Conservation (phyloP, 2,329 filamentous ascomycete species). For the Botrytis galanthina region DNA sequence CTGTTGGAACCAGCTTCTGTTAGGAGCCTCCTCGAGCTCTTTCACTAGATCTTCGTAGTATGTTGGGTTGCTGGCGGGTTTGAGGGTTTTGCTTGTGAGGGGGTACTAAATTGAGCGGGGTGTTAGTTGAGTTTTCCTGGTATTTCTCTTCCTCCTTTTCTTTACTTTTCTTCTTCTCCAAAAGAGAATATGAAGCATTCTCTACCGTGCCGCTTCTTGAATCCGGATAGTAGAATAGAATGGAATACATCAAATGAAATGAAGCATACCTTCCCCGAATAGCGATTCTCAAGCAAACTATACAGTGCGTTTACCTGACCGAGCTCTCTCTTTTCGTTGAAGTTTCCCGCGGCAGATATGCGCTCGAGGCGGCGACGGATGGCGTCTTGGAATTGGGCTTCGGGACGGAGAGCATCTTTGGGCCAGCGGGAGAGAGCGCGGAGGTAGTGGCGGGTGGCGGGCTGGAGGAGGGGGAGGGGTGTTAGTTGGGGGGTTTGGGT, state of each 20-base stretch:
- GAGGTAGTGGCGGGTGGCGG: constrained; percentile 48
- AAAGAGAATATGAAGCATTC: not conserved
- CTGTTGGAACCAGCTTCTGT: constrained; percentile 52
- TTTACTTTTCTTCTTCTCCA: not conserved
- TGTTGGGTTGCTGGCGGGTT: constrained; percentile 60
- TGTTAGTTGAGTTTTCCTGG: not conserved
- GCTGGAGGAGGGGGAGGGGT: constrained; percentile 37
- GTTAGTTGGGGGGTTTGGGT: not conserved
- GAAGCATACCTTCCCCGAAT: constrained; percentile 50
- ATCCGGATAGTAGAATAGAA: too few relatives aligned
- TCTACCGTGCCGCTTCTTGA: not conserved
- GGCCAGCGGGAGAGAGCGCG: constrained; percentile 59
- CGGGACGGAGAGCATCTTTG: constrained; percentile 60
- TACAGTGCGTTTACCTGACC: constrained; percentile 59
- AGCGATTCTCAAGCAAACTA: constrained; percentile 58
- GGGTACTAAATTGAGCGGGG: constrained; percentile 42
- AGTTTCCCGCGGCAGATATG: constrained; percentile 30
- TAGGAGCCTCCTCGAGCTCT: constrained; percentile 63
- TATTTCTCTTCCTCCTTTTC: not conserved
- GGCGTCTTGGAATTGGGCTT: constrained; percentile 59
- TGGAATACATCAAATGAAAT: not conserved
- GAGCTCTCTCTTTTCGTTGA: constrained; percentile 49
- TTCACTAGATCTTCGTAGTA: constrained; percentile 61
- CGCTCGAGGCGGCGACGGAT: constrained; percentile 47
- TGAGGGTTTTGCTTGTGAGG: constrained; percentile 50